Conservation (phyloP, 495 filamentous ascomycete genomes). For the Lichenothelia convexa region DNA sequence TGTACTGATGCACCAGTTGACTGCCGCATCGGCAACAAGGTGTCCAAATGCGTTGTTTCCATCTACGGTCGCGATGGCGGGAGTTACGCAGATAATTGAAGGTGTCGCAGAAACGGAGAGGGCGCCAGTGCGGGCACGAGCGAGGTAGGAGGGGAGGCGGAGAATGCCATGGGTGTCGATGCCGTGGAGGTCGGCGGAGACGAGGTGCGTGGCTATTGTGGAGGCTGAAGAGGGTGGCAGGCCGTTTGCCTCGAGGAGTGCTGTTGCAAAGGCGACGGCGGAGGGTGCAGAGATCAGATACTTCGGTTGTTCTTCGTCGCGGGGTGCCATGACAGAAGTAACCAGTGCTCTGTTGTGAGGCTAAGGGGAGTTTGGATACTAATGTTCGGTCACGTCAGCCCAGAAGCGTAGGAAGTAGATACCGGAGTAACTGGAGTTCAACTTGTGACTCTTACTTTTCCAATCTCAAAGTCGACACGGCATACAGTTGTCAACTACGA, state of each 20-base stretch:
- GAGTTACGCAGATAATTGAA: slow-evolving; percentile 11
- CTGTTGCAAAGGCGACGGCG: not conserved
- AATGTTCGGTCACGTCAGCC: too few species aligned
- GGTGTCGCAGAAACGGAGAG: slow-evolving; percentile 10
- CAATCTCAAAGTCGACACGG: too few species aligned
- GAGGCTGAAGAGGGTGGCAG: not conserved
- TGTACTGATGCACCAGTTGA: slow-evolving; percentile 10
- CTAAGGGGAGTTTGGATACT: too few species aligned
- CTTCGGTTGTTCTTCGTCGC: too few species aligned
- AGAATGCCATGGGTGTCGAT: slow-evolving; percentile 18
- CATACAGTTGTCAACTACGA: too few species aligned
- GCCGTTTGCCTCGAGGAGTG: not conserved
- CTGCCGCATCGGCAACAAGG: slow-evolving; percentile 11
- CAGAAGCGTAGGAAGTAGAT: too few species aligned
- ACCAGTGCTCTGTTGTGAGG: too few species aligned
- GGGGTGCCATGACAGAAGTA: too few species aligned
- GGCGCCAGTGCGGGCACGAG: slow-evolving; percentile 10
- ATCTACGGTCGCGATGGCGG: slow-evolving; percentile 17
- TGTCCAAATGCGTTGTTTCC: slow-evolving; percentile 19
- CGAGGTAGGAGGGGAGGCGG: slow-evolving; percentile 14
- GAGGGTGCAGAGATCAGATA: too few species aligned
- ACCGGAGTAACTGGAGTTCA: too few species aligned
- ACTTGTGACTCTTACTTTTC: too few species aligned
- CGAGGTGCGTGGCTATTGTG: slow-evolving; percentile 11
- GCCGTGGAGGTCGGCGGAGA: slow-evolving; percentile 9